phyloP scores from a whole-genome alignment of 176 grass and related monocot species.

The Aegilops longissima region DNA sequence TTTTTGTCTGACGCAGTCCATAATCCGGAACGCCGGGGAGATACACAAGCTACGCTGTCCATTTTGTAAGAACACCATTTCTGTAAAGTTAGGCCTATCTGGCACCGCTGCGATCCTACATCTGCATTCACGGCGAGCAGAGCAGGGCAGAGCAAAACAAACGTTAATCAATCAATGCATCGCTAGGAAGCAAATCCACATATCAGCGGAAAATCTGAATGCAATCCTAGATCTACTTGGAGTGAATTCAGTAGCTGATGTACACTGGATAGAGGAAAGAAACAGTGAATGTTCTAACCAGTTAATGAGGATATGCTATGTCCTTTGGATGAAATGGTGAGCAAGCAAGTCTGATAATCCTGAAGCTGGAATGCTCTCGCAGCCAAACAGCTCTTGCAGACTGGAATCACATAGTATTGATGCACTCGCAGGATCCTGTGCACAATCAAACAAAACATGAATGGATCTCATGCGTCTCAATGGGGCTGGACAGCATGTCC shows the following conservation, averaged over 20 bases:
- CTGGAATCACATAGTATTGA: slow-evolving; percentile 89
- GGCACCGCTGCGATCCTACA: slow-evolving; percentile 52
- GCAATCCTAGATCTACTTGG: not conserved
- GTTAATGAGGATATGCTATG: slow-evolving; percentile 65
- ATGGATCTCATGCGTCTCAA: not conserved
- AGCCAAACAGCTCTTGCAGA: slow-evolving; percentile 83
- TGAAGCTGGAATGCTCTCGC: slow-evolving; percentile 65
- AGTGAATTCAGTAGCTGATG: not conserved
- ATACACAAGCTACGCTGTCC: slow-evolving; percentile 54
- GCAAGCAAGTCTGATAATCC: slow-evolving; percentile 65
- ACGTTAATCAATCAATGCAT: not conserved
- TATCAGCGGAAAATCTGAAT: not conserved
- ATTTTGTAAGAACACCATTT: slow-evolving; percentile 56
- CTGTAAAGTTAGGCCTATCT: slow-evolving; percentile 69
- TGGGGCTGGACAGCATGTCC: not conserved
- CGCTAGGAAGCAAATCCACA: not conserved
- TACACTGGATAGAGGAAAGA: not conserved
- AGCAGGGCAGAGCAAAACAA: not conserved
- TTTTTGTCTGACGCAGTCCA: slow-evolving; percentile 30
- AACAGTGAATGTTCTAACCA: slow-evolving; percentile 47
- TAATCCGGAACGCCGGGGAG: slow-evolving; percentile 33
- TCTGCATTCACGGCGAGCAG: slow-evolving; percentile 27
- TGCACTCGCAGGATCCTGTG: slow-evolving; percentile 55
- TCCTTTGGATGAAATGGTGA: slow-evolving; percentile 73
- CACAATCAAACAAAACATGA: slow-evolving; percentile 27